These are phyloP conservation scores for Leptomonas pyrrhocoris DNA, from an alignment of 208 protist species.

Conservation along the genomic window DNA sequence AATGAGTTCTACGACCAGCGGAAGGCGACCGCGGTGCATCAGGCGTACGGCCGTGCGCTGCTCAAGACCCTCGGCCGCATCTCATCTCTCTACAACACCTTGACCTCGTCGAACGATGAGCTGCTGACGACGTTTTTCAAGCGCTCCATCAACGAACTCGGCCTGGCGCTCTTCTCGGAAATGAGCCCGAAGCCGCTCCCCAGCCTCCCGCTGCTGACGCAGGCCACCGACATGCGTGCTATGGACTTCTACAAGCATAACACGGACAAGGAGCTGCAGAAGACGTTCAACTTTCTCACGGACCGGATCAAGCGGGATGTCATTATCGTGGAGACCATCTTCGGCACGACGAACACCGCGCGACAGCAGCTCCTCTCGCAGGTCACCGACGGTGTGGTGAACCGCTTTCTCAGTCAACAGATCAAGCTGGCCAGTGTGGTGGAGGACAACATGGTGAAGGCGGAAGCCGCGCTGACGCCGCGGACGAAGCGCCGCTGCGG, in stretches of 20 bases:
- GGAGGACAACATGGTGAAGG: slow-evolving; percentile 51
- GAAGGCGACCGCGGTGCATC: slow-evolving; percentile 61
- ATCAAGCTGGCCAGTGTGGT: slow-evolving; percentile 79
- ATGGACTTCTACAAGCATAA: slow-evolving; percentile 72
- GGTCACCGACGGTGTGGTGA: slow-evolving; percentile 81
- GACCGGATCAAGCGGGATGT: slow-evolving; percentile 76
- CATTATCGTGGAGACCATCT: slow-evolving; percentile 83
- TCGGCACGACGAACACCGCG: slow-evolving; percentile 73
- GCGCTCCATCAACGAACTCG: slow-evolving; percentile 75
- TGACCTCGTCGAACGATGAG: slow-evolving; percentile 72
- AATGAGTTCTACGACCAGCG: slow-evolving; percentile 73
- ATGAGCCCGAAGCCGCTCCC: slow-evolving; percentile 70
- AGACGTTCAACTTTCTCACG: slow-evolving; percentile 70
- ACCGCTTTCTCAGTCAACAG: slow-evolving; percentile 77
- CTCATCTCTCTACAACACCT: slow-evolving; percentile 68
- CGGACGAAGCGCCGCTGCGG: slow-evolving; percentile 60
- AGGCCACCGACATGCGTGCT: slow-evolving; percentile 38
- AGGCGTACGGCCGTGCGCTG: slow-evolving; percentile 64
- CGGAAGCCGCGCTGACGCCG: slow-evolving; percentile 65
- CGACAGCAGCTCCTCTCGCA: slow-evolving; percentile 80
- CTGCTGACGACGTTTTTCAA: slow-evolving; percentile 75
- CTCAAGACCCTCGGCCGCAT: slow-evolving; percentile 83
- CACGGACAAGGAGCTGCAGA: slow-evolving; percentile 58
- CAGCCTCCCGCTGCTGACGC: slow-evolving; percentile 47
- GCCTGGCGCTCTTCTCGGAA: slow-evolving; percentile 66